Base-by-base conservation (phyloP, 2,329 filamentous ascomycete genomes). In the Teratosphaeriaceae sp. region DNA sequence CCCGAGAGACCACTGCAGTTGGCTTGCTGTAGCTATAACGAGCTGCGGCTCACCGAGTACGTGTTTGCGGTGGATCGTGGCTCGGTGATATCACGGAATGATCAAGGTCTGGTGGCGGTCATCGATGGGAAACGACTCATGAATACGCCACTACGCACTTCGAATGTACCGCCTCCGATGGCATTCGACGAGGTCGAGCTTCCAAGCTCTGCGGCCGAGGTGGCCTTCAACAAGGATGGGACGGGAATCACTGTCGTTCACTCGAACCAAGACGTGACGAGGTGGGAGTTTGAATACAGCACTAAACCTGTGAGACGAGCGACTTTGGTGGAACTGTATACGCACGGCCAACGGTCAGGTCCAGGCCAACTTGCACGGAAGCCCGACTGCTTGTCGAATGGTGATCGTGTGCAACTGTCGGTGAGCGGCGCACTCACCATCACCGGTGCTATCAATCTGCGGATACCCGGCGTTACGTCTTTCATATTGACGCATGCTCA, bases 131-230 rank as follows among this genome's bases (percentile, higher is more conserved):
- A 71, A 71, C 78, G 61, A 2, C 65, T 97, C 45, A 94, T 94
- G 60, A 65, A 97, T 35, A 97, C 92, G 0, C 88, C 92, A 1
- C 75, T 98, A 51, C 76, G 85, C 49, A 75, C 82, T 38, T 85
- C 88, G 11, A 94, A 92, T 56, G 75, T 96, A 2, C 92, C 92
- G 19, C 92, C 92, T 21, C 92, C 92, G 1, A 96, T 97, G 88
- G 80, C 88, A 13, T 74, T 90, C 49, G 84, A 84, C 52, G 85
- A 94, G 44, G 56, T 96, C 15, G 56, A 69, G 11, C 65, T 84
- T 21, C 69, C 76, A 12, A 74, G 74, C 0, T 80, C 82, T 41
- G 75, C 80, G 2, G 67, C 86, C 15, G 88, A 96, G 65, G 79
- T 92, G 40, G 79, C 83, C 0, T 80, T 96, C 52, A 84, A 79